A percentile compares a stretch with the other conserved stretches of the same genome.
phyloP scores from a whole-genome alignment of 306 rosid genomes.

The Cicer yamashitae region DNA sequence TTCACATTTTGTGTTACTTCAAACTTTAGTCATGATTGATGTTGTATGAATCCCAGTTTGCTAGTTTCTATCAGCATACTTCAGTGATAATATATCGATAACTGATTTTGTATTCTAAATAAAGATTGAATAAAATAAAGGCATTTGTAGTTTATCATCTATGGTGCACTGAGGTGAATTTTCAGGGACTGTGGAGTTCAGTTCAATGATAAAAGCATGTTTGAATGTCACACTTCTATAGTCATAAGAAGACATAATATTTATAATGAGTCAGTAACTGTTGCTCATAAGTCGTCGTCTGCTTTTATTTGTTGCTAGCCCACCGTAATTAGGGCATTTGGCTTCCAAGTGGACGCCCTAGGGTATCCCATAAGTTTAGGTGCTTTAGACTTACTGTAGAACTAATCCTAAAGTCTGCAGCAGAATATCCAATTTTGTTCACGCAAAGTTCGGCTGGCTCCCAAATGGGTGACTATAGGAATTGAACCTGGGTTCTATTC shows the following conservation, averaged over 20 bases:
- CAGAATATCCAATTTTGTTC: neutral
- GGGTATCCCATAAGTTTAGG: neutral
- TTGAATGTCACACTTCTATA: slow-evolving; percentile 20
- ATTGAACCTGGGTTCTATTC: neutral
- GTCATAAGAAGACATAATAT: slow-evolving; percentile 36
- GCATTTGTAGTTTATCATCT: slow-evolving; percentile 39
- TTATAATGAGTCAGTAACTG: slow-evolving; percentile 10
- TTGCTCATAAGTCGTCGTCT: neutral
- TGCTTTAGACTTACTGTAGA: neutral
- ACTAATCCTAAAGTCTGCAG: neutral
- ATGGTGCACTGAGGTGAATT: slow-evolving; percentile 26
- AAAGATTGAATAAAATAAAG: slow-evolving; percentile 21
- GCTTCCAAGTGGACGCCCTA: neutral
- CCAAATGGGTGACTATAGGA: neutral
- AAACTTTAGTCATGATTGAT: slow-evolving; percentile 31
- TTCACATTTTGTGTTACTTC: slow-evolving; percentile 40
- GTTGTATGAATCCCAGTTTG: slow-evolving; percentile 33
- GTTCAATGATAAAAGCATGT: slow-evolving; percentile 19
- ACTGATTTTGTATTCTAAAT: slow-evolving; percentile 31
- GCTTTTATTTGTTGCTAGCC: neutral
- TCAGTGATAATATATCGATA: slow-evolving; percentile 31
- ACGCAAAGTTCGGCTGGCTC: neutral
- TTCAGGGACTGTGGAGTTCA: slow-evolving; percentile 2
- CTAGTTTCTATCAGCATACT: slow-evolving; percentile 40
- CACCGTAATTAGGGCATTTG: neutral